phyloP scores from a whole-genome alignment of 192 early-diverging fungal genomes.

The Entrophospora sp. region DNA sequence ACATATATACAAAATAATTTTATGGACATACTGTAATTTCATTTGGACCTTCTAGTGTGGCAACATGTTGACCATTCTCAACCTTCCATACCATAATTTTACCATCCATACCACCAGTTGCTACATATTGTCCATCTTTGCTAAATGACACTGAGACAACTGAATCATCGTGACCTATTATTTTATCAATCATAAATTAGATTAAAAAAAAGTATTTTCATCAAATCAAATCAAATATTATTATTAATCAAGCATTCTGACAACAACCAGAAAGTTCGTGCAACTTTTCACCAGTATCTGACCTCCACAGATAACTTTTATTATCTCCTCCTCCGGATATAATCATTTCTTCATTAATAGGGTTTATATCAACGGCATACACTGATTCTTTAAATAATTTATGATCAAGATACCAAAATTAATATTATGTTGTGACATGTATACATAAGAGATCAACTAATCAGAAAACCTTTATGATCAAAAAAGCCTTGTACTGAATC shows the following conservation, averaged over 20 bases:
- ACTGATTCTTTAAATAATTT: slow-evolving; percentile 64
- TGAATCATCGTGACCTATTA: slow-evolving; percentile 77
- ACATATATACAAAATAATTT: neutral
- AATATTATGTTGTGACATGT: too few species aligned
- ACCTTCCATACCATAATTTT: slow-evolving; percentile 67
- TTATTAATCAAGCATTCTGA: too few species aligned
- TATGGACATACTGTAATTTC: slow-evolving; percentile 65
- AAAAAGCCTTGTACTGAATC: slow-evolving; percentile 93
- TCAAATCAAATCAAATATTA: neutral
- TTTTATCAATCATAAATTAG: neutral
- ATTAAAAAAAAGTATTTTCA: neutral
- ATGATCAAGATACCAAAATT: neutral
- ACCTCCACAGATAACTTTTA: slow-evolving; percentile 77
- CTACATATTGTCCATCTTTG: slow-evolving; percentile 73
- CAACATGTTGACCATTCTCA: slow-evolving; percentile 51
- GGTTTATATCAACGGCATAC: slow-evolving; percentile 76
- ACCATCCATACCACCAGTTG: slow-evolving; percentile 95
- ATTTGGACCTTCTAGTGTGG: slow-evolving; percentile 75
- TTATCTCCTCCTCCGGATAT: slow-evolving; percentile 91
- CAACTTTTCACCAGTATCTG: slow-evolving; percentile 73
- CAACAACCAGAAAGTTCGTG: slow-evolving; percentile 45
- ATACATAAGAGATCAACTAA: neutral
- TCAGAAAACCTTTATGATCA: slow-evolving; percentile 59
- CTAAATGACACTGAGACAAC: slow-evolving; percentile 77
- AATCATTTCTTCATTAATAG: slow-evolving; percentile 54